Evolutionary conservation across 2,329 filamentous ascomycete species (phyloP), one percentile per base, ranked within the genome.

Genomic region (Aspergillus ochraceus): DNA sequence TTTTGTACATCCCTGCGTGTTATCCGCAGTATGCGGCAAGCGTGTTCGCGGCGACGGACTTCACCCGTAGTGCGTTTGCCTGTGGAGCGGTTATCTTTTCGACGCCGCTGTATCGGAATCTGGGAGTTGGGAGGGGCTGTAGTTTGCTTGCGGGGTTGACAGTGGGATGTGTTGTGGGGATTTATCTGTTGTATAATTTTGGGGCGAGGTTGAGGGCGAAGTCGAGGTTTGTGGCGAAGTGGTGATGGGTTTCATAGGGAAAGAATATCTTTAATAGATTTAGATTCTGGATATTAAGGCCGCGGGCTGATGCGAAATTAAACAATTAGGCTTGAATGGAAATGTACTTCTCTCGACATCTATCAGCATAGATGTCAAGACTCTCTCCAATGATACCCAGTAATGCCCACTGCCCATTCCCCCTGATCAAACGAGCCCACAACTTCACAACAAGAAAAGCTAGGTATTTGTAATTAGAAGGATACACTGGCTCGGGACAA

Each of bases 381-480:
- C 75, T 70, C 45, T 68, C 73, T 0, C 77, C 77, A 60, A 79
- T 79, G 1, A 78, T 68, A 58, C 76, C 74, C 8, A 79, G 71
- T 56, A 79, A 75, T 2, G 76, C 74, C 77, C 77, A 79, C n/a
- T 75, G 77, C 51, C 76, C 74, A 29, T 75, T 75, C 17, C 67
- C 66, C 10, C 57, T 50, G 17, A 71, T 69, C 2, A 69, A 50
- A 2, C 61, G 61, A 14, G 67, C 65, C 68, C 68, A 70, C 2
- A 69, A 51, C 17, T 60, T 64, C 3, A 64, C 62, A 1, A 63
- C 66, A 20, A 54, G 59, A 22, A 47, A 64, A 0, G 57, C 62
- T 17, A 70, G 57, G 9, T 58, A 58, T 14, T 50, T 57, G 55
- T 55, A 63, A 32, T 64, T 54, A 0, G 60, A 64, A 10, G 50